phyloP scores from a whole-genome alignment of 164 flowering plant species.

The Sextonia rubra region DNA sequence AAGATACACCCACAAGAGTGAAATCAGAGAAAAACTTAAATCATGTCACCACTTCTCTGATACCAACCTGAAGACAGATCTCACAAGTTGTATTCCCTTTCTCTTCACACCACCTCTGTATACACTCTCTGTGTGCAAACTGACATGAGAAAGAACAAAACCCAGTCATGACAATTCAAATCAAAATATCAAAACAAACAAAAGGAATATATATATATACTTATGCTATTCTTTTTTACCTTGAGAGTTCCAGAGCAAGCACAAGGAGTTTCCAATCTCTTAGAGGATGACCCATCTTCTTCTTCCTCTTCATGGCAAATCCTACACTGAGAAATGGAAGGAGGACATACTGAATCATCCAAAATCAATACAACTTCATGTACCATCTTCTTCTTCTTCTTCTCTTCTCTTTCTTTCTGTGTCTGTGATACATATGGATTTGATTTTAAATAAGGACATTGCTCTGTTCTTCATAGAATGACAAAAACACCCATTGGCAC shows the following conservation, averaged over 20 bases:
- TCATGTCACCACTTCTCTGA: neutral
- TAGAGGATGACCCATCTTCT: slow-evolving; percentile 32
- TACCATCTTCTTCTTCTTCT: neutral
- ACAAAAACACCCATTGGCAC: neutral
- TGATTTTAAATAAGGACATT: neutral
- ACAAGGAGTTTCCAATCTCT: slow-evolving; percentile 74
- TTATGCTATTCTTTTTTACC: slow-evolving; percentile 27
- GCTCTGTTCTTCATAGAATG: neutral
- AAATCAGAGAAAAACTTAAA: neutral
- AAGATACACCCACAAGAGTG: neutral
- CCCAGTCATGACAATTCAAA: slow-evolving; percentile 6
- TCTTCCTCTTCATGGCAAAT: slow-evolving; percentile 85
- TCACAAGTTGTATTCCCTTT: slow-evolving; percentile 84
- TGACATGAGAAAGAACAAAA: slow-evolving; percentile 20
- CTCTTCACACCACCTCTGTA: slow-evolving; percentile 93
- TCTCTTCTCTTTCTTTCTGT: neutral
- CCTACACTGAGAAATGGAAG: slow-evolving; percentile 47
- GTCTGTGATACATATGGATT: neutral
- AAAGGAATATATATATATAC: neutral
- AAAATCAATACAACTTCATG: neutral
- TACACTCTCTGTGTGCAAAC: slow-evolving; percentile 93
- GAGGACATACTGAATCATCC: slow-evolving; percentile 16
- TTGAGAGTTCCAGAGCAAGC: slow-evolving; percentile 90
- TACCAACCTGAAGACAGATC: slow-evolving; percentile 80
- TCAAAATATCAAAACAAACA: slow-evolving; percentile 3